phyloP scores from a whole-genome alignment of 2,329 filamentous ascomycete species.

The Colletotrichum incanum region DNA sequence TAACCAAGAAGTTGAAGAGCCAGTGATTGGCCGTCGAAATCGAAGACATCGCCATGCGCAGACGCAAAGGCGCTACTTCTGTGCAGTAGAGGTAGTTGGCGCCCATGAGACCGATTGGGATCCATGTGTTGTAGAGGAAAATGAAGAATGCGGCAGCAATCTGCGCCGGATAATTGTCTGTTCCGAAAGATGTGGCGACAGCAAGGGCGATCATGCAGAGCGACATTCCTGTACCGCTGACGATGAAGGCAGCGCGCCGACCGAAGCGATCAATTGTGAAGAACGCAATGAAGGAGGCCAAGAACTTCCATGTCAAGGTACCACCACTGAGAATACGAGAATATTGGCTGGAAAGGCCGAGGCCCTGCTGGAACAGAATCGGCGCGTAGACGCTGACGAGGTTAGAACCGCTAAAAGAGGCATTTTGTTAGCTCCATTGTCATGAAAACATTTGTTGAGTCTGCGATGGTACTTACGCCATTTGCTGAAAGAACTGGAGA shows the following conservation, averaged over 20 bases:
- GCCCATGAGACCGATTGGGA: conserved; percentile 72
- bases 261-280: conserved; percentile 67
- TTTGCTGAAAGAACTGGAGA: conserved; percentile 51
- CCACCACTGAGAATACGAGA: conserved; percentile 61
- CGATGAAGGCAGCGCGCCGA: conserved; percentile 65
- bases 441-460: rapidly evolving
- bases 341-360: conserved; percentile 55
- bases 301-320: conserved; percentile 70
- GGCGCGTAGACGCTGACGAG: conserved; percentile 64
- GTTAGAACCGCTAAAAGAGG: conserved; percentile 57
- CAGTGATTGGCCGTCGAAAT: conserved; percentile 70
- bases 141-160: conserved; percentile 70
- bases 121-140: conserved; percentile 73
- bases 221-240: conserved; percentile 67
- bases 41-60: conserved; percentile 69
- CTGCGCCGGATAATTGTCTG: conserved; percentile 61
- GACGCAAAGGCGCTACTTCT: conserved; percentile 67
- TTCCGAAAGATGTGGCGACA: conserved; percentile 64
- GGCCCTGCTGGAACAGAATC: conserved; percentile 58
- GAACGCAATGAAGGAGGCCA: conserved; percentile 65
- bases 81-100: conserved; percentile 74
- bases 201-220: conserved; percentile 69
- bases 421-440: not conserved
- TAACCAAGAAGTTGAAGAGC: conserved; percentile 64
- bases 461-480: conserved; percentile 37